phyloP scores from a whole-genome alignment of 768 basidiomycete genomes.

The Leccinum boreale region DNA sequence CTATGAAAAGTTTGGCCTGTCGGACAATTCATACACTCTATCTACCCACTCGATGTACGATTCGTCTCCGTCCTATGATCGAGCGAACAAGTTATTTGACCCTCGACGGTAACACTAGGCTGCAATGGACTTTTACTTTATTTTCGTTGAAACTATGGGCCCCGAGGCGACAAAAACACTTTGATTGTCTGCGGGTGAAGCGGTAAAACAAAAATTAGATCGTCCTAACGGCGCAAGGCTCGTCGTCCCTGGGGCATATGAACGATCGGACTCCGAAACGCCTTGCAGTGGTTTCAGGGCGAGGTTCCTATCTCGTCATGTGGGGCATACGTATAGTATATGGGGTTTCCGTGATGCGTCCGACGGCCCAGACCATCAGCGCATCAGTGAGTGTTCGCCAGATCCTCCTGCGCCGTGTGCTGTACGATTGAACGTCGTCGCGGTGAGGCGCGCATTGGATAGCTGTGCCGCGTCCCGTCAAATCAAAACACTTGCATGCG shows the following conservation, averaged over 20 bases:
- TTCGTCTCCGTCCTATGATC: neutral
- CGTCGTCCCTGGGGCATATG: neutral
- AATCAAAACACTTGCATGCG: neutral
- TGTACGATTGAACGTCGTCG: neutral
- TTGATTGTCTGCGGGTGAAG: neutral
- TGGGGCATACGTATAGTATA: neutral
- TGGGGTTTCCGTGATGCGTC: neutral
- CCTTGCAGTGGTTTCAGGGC: neutral
- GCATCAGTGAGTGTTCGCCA: neutral
- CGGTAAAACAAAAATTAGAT: neutral
- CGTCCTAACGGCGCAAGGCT: neutral
- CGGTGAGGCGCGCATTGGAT: no score
- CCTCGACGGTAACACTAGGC: neutral
- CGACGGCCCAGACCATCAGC: neutral
- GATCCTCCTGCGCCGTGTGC: neutral
- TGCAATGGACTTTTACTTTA: neutral
- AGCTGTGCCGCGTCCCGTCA: neutral
- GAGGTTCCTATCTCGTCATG: neutral
- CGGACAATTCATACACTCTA: neutral
- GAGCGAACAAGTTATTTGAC: neutral
- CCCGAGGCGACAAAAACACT: neutral
- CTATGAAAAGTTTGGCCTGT: neutral
- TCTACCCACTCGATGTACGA: conserved; percentile 5
- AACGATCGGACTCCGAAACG: neutral
- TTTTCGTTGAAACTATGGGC: neutral